Evolutionary conservation across 352 stramenopile genomes (phyloP).

Genomic region (Globisporangium perplexum): DNA sequence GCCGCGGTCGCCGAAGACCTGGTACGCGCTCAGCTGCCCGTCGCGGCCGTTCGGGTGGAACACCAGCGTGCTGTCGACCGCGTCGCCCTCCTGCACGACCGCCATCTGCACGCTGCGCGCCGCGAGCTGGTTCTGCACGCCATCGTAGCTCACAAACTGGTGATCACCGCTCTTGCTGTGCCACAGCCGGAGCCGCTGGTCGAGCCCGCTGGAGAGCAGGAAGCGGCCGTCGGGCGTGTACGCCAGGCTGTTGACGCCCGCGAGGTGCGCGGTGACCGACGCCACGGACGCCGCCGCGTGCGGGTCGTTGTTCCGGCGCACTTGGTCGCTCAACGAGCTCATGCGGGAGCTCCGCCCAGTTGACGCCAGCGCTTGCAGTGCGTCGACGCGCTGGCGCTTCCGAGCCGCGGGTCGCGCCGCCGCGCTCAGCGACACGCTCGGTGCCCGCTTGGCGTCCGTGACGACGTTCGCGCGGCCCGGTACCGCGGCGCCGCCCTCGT

Average conservation of each 20-base stretch:
- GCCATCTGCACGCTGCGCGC: conserved; percentile 48
- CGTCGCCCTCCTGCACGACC: conserved; percentile 48
- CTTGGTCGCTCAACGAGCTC: neutral
- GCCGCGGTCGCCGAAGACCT: conserved; percentile 42
- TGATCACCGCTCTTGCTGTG: conserved; percentile 47
- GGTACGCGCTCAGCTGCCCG: conserved; percentile 42
- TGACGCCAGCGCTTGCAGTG: neutral
- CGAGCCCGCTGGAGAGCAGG: conserved; percentile 51
- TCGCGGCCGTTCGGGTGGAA: conserved; percentile 56
- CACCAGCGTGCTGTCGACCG: conserved; percentile 40
- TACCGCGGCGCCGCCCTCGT: conserved; percentile 43
- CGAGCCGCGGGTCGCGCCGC: conserved; percentile 10
- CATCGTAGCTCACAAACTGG: conserved; percentile 68
- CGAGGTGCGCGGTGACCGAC: conserved; percentile 38
- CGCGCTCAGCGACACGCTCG: conserved; percentile 21
- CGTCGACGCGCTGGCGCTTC: conserved; percentile 23
- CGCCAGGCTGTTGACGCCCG: conserved; percentile 46
- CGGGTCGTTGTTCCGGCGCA: conserved; percentile 39
- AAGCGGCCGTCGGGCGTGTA: conserved; percentile 65
- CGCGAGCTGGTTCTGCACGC: conserved; percentile 22
- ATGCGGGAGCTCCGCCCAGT: neutral
- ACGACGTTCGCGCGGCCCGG: conserved; percentile 45
- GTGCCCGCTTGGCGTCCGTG: conserved; percentile 38
- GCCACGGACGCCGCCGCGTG: conserved; percentile 48
- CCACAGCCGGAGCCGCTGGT: conserved; percentile 67